Evolutionary conservation across 2,329 filamentous ascomycete species (phyloP).

Genomic region (Fusarium sp.): DNA sequence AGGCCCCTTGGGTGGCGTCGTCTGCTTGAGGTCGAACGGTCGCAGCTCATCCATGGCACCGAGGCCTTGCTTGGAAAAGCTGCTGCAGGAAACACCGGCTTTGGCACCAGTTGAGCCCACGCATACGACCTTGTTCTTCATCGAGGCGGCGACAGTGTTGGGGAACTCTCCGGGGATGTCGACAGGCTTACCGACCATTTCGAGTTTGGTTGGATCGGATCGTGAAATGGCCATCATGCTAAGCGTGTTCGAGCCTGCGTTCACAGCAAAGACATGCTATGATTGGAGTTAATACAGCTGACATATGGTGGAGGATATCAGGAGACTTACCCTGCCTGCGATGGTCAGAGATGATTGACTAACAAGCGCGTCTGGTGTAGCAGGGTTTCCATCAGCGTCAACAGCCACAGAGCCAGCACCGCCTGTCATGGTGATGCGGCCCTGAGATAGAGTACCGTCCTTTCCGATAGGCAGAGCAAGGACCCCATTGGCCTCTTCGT

Average conservation of each 20-base stretch:
- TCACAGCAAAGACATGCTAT: slow-evolving; percentile 66
- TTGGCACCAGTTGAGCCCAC: slow-evolving; percentile 60
- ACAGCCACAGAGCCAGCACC: slow-evolving; percentile 60
- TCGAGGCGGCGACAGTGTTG: slow-evolving; percentile 63
- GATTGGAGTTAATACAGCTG: background rate
- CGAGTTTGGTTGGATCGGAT: slow-evolving; percentile 59
- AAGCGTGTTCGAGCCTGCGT: slow-evolving; percentile 65
- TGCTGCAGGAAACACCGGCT: slow-evolving; percentile 60
- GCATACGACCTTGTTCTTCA: slow-evolving; percentile 58
- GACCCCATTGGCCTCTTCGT: slow-evolving; percentile 62
- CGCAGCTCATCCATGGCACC: slow-evolving; percentile 60
- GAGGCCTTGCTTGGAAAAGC: slow-evolving; percentile 56
- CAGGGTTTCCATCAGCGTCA: slow-evolving; percentile 54
- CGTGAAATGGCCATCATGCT: slow-evolving; percentile 61
- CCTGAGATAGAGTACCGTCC: slow-evolving; percentile 61
- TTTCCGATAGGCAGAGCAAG: slow-evolving; percentile 61
- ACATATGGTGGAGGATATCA: fast-evolving
- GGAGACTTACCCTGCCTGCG: slow-evolving; percentile 59
- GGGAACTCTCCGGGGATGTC: slow-evolving; percentile 65
- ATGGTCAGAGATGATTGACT: slow-evolving; percentile 64
- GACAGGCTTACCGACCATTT: slow-evolving; percentile 58
- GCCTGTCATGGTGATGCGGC: slow-evolving; percentile 59
- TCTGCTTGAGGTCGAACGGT: slow-evolving; percentile 64
- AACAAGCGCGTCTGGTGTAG: slow-evolving; percentile 63
- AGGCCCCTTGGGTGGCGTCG: slow-evolving; percentile 69